These are phyloP conservation scores for Coemansia sp. DNA, from an alignment of 192 early-diverging fungal species.

Conservation along the genomic window DNA sequence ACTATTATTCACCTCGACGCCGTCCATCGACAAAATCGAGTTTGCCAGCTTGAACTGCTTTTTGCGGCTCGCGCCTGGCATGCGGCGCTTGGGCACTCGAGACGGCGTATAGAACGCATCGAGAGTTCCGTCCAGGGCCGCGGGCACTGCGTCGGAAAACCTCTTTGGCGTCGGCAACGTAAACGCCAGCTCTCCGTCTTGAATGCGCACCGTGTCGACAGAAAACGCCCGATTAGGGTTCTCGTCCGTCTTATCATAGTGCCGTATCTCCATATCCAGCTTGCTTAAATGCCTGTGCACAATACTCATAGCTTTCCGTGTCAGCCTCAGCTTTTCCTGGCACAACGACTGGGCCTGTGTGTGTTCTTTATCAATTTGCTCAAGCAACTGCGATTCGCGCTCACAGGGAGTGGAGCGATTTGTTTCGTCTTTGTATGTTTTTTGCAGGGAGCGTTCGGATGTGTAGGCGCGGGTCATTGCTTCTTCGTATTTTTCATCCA, in stretches of 20 bases:
- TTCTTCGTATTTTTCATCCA: conserved; percentile 50
- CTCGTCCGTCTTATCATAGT: conserved; percentile 38
- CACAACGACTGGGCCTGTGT: conserved; percentile 19
- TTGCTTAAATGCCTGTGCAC: conserved; percentile 46
- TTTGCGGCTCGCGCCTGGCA: conserved; percentile 12
- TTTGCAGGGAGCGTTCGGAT: conserved; percentile 32
- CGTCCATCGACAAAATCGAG: conserved; percentile 42
- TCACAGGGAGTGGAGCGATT: conserved; percentile 24
- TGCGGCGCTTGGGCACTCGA: conserved; percentile 28
- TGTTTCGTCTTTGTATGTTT: conserved; percentile 21
- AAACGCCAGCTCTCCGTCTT: conserved; percentile 40
- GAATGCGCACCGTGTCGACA: conserved; percentile 26
- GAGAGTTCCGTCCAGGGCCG: conserved; percentile 19
- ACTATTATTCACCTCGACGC: conserved; percentile 32
- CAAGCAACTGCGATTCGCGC: conserved; percentile 24
- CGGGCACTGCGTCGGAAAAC: conserved; percentile 25
- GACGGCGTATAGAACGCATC: conserved; percentile 42
- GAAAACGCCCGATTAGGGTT: neutral
- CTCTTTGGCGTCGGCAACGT: conserved; percentile 33
- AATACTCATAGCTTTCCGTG: conserved; percentile 45
- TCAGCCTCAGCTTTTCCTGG: conserved; percentile 43
- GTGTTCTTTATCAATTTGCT: conserved; percentile 27
- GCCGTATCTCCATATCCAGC: conserved; percentile 46
- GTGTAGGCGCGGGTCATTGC: conserved; percentile 22
- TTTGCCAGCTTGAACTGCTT: conserved; percentile 46